Conservation (phyloP, 306 rosid genomes). For the Corylus americana region DNA sequence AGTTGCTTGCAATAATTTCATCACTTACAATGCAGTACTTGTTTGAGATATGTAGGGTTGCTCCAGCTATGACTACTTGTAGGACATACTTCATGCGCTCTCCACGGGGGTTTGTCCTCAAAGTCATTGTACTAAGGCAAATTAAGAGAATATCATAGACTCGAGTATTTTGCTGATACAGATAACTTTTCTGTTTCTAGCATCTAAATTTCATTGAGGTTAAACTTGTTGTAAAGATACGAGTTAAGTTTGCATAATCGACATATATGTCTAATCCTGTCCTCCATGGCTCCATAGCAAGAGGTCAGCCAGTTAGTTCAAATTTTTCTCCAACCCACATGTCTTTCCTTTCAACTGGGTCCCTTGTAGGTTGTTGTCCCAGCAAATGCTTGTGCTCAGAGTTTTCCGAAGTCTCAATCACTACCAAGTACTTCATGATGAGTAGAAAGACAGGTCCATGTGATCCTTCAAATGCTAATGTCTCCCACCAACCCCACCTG, state of each 20-base stretch:
- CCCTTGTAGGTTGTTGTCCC: background rate
- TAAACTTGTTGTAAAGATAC: background rate
- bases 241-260: background rate
- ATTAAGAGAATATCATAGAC: background rate
- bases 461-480: conserved; percentile 11
- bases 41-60: background rate
- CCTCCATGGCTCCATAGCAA: background rate
- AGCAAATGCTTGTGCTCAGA: background rate
- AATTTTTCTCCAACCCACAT: too few species aligned
- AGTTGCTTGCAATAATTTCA: background rate
- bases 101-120: background rate
- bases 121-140: background rate
- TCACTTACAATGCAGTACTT: background rate
- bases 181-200: background rate
- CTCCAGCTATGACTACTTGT: background rate
- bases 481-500: background rate
- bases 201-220: too few species aligned
- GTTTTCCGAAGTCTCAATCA: background rate
- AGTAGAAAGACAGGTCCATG: conserved; percentile 1
- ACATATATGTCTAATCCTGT: background rate
- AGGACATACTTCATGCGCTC: background rate
- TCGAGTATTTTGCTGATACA: background rate
- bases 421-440: background rate
- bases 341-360: background rate
- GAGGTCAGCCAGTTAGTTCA: too few species aligned